These are phyloP conservation scores for Suillus discolor DNA, from an alignment of 768 basidiomycete species.

Conservation along the genomic window DNA sequence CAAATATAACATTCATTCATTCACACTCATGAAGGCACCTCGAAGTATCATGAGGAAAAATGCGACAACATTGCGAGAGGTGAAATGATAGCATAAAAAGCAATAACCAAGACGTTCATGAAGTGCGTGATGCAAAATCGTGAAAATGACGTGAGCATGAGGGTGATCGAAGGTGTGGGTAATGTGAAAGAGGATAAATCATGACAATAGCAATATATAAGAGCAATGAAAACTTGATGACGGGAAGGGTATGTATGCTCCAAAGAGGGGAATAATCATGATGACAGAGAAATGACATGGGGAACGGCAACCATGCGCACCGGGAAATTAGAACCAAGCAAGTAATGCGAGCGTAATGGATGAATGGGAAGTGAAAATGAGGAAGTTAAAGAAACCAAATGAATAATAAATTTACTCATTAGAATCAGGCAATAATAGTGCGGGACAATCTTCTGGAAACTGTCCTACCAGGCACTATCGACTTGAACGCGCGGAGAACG, in stretches of 20 bases:
- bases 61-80: neutral
- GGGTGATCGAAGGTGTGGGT: neutral
- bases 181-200: constrained; percentile 13
- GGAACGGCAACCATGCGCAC: constrained; percentile 9
- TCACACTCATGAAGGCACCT: neutral
- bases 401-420: neutral
- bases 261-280: constrained; percentile 25
- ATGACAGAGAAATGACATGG: constrained; percentile 22
- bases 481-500: constrained; percentile 74
- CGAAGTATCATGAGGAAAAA: neutral
- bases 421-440: constrained; percentile 26
- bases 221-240: constrained; percentile 32
- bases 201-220: constrained; percentile 38
- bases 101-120: neutral
- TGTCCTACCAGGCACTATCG: constrained; percentile 69
- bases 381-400: constrained; percentile 17
- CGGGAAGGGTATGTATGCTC: constrained; percentile 12
- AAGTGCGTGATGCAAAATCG: constrained; percentile 6
- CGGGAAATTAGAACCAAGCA: constrained; percentile 16
- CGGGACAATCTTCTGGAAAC: constrained; percentile 54
- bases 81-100: constrained; percentile 1
- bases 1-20: neutral
- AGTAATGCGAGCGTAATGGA: neutral
- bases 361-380: neutral
- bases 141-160: constrained; percentile 2